Evolutionary conservation across 2,329 filamentous ascomycete species (phyloP), one percentile per base, ranked within the genome.

Genomic region (Fusarium pininemorale): DNA sequence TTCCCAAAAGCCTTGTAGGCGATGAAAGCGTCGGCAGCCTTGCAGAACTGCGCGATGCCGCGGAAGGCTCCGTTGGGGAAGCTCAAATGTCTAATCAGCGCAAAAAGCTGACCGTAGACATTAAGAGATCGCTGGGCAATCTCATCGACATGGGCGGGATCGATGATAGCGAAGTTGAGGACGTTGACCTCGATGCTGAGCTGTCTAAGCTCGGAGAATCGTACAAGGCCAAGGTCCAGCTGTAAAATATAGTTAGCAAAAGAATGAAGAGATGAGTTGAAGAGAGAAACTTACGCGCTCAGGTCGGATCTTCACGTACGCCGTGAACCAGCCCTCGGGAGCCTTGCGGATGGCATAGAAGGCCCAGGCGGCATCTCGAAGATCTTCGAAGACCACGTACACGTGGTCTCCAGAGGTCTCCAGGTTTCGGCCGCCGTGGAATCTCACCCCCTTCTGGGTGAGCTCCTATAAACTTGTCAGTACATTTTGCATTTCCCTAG

Each of bases 351-450:
- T 79, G 57, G 86, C 87, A 18, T 85, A 82, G 63, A 86, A 83
- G 13, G 87, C 85, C 38, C 84, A 83, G 59, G 84, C 87, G 12
- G 90, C 86, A 79, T 92, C 90, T 56, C 89, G 86, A 56, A 91
- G 87, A 75, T 93, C 90, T 12, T 85, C 82, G 74, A 92, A 91
- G 9, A 85, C 86, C 30, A 91, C 81, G 65, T 86, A 88, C 37
- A 90, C 84, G 55, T 83, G 85, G 8, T 85, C 84, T 50, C 79
- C 80, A 35, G 77, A 75, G 8, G 79, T 69, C 22, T 83, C 79
- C 3, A 86, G 69, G 32, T 83, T 80, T 15, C 80, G 82, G 13
- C 76, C 78, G 26, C 85, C 85, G 37, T 84, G 79, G 55, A 83
- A 81, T 20, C 44, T 79, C 71, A 51, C 79, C 62, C 83, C 82